phyloP scores from a whole-genome alignment of 805 yeast species.

The Metschnikowia reukaufii region DNA sequence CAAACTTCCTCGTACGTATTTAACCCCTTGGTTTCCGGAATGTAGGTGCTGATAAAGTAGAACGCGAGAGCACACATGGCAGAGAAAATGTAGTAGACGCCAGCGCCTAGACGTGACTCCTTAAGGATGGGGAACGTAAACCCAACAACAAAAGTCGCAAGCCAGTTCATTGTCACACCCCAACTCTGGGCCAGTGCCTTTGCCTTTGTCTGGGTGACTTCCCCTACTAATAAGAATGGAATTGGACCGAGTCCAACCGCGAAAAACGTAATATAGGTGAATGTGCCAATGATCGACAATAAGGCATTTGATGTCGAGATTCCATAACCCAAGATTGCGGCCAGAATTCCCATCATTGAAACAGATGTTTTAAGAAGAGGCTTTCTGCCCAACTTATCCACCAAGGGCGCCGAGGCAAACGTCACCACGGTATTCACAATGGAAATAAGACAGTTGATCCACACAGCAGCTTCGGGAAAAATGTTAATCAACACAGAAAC shows the following conservation, averaged over 20 bases:
- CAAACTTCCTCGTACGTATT: slow-evolving; percentile 66
- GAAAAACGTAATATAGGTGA: slow-evolving; percentile 76
- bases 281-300: slow-evolving; percentile 61
- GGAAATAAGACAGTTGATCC: slow-evolving; percentile 76
- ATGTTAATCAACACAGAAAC: slow-evolving; percentile 74
- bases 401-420: slow-evolving; percentile 64
- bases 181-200: slow-evolving; percentile 87
- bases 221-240: slow-evolving; percentile 85
- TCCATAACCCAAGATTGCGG: slow-evolving; percentile 66
- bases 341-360: slow-evolving; percentile 62
- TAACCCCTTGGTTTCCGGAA: slow-evolving; percentile 81
- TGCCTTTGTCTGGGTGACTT: slow-evolving; percentile 79
- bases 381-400: slow-evolving; percentile 76
- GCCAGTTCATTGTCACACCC: slow-evolving; percentile 90
- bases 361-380: slow-evolving; percentile 70
- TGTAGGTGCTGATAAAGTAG: slow-evolving; percentile 42
- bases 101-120: slow-evolving; percentile 62
- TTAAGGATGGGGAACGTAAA: slow-evolving; percentile 75
- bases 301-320: slow-evolving; percentile 49
- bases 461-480: slow-evolving; percentile 69
- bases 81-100: slow-evolving; percentile 73
- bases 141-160: slow-evolving; percentile 82
- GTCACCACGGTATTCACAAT: slow-evolving; percentile 74
- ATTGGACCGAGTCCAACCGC: slow-evolving; percentile 95
- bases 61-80: slow-evolving; percentile 51